phyloP scores from a whole-genome alignment of 116 monocot genomes.

The Zostera marina region DNA sequence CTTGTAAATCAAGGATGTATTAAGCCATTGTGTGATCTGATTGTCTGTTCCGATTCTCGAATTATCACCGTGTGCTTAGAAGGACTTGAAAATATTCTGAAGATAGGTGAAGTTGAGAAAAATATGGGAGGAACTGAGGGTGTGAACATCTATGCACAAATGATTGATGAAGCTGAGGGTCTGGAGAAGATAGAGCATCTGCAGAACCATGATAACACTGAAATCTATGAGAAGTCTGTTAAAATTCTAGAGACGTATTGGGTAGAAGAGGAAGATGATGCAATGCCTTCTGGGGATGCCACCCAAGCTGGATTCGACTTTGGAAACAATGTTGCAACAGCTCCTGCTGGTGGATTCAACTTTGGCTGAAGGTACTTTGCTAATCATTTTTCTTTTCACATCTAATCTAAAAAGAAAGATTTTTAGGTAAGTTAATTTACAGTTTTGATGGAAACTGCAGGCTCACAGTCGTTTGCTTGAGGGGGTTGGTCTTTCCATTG shows the following conservation, averaged over 20 bases:
- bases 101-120: slow-evolving; percentile 50
- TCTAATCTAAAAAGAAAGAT: neutral
- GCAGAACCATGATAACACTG: slow-evolving; percentile 58
- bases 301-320: slow-evolving; percentile 17
- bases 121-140: slow-evolving; percentile 20
- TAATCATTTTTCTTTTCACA: neutral
- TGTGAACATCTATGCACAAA: slow-evolving; percentile 44
- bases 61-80: slow-evolving; percentile 42
- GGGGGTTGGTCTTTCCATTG: slow-evolving; percentile 3
- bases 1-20: slow-evolving; percentile 40
- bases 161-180: slow-evolving; percentile 70
- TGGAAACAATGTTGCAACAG: slow-evolving; percentile 13
- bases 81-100: slow-evolving; percentile 52
- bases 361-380: slow-evolving; percentile 26
- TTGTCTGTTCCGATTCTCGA: slow-evolving; percentile 36
- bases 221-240: slow-evolving; percentile 53
- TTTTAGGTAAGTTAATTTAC: neutral
- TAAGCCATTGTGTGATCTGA: slow-evolving; percentile 58
- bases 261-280: slow-evolving; percentile 54
- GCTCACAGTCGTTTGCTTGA: slow-evolving; percentile 1
- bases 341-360: slow-evolving; percentile 40
- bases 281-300: slow-evolving; percentile 22
- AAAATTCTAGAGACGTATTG: slow-evolving; percentile 58
- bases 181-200: slow-evolving; percentile 73
- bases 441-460: slow-evolving; percentile 2